A percentile compares a stretch with the other conserved stretches of the same genome.
phyloP scores from a whole-genome alignment of 2,329 filamentous ascomycete genomes.

The Lachnellula hyalina region DNA sequence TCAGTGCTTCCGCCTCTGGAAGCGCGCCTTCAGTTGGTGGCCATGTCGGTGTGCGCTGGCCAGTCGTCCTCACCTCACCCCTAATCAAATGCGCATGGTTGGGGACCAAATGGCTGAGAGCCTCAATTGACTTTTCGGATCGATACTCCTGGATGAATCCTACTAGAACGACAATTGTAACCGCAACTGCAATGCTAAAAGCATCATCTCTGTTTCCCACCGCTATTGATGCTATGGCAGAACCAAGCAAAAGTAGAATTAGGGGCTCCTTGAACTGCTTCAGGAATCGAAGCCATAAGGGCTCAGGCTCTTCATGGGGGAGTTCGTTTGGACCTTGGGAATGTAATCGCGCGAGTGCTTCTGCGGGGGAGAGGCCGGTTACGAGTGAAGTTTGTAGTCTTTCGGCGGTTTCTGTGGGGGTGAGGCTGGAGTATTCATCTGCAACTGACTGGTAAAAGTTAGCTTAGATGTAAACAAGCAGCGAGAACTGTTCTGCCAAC shows the following conservation, averaged over 20 bases:
- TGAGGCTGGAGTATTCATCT: slow-evolving; percentile 61
- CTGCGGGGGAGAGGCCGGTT: slow-evolving; percentile 72
- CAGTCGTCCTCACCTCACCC: slow-evolving; percentile 23
- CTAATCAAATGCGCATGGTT: slow-evolving; percentile 95
- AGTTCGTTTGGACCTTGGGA: slow-evolving; percentile 90
- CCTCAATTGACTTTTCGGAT: slow-evolving; percentile 95
- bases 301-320: slow-evolving; percentile 87
- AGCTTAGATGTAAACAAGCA: slow-evolving; percentile 6
- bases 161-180: slow-evolving; percentile 93
- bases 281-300: slow-evolving; percentile 88
- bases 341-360: slow-evolving; percentile 74
- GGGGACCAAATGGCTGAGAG: slow-evolving; percentile 86
- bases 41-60: slow-evolving; percentile 38
- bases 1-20: slow-evolving; percentile 22
- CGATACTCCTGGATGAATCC: slow-evolving; percentile 97
- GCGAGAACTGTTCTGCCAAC: slow-evolving; percentile 11
- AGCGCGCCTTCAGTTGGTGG: slow-evolving; percentile 35
- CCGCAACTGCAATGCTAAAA: slow-evolving; percentile 89
- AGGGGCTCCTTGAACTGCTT: slow-evolving; percentile 97
- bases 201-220: slow-evolving; percentile 95
- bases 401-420: slow-evolving; percentile 71
- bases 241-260: slow-evolving; percentile 85
- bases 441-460: slow-evolving; percentile 35
- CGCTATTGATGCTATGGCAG: slow-evolving; percentile 80
- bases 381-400: slow-evolving; percentile 77